phyloP scores from a whole-genome alignment of 1,284 basidiomycete species.

The Hypsizygus ulmarius region DNA sequence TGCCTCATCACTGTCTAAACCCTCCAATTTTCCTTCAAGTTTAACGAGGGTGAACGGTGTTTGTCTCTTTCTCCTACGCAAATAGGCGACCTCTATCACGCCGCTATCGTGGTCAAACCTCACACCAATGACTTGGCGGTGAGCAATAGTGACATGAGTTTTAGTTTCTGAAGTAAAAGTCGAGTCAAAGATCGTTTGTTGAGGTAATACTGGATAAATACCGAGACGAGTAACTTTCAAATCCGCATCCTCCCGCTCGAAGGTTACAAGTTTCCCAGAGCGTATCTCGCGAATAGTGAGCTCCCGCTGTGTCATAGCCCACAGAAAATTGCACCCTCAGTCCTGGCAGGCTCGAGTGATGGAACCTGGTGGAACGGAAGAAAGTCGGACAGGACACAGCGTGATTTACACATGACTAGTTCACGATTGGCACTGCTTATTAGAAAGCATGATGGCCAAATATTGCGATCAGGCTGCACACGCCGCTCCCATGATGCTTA shows the following conservation, averaged over 20 bases:
- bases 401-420: too few species aligned
- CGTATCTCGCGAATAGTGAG: constrained; percentile 15
- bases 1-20: constrained; percentile 35
- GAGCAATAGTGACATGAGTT: constrained; percentile 30
- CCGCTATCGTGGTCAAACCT: constrained; percentile 33
- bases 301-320: constrained; percentile 9
- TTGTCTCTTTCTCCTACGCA: constrained; percentile 42
- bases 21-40: constrained; percentile 41
- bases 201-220: constrained; percentile 8
- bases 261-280: constrained; percentile 18
- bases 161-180: constrained; percentile 11
- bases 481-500: too few species aligned
- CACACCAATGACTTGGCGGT: constrained; percentile 53
- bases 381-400: too few species aligned
- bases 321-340: too few species aligned
- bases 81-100: constrained; percentile 44
- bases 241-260: constrained; percentile 28
- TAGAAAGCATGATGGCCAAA: too few species aligned
- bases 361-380: too few species aligned
- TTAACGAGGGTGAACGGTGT: constrained; percentile 39
- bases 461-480: too few species aligned
- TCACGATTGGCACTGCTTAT: too few species aligned
- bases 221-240: constrained; percentile 30
- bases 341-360: too few species aligned
- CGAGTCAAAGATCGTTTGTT: not conserved